Conservation (phyloP, 768 basidiomycete genomes). For the Glaciozyma antarctica region DNA sequence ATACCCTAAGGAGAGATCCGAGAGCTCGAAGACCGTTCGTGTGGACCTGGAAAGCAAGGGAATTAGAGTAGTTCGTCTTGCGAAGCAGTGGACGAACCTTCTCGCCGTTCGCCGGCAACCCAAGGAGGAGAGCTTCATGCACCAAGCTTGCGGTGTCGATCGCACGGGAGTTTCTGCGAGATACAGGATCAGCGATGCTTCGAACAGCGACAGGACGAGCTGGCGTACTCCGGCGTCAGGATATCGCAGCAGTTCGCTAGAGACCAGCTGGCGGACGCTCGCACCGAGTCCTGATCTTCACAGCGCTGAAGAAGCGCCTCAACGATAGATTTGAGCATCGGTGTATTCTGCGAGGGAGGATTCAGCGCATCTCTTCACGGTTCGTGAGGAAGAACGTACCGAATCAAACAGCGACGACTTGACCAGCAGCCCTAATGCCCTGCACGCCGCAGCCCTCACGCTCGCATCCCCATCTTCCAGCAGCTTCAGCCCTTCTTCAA, state of each 20-base stretch:
- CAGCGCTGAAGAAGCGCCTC: not conserved
- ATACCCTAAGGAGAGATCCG: slow-evolving; percentile 3
- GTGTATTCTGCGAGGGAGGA: not conserved
- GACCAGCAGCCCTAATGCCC: not conserved
- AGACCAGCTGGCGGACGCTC: slow-evolving; percentile 5
- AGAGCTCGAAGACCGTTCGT: slow-evolving; percentile 14
- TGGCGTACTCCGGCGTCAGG: not conserved
- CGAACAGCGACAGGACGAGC: no score
- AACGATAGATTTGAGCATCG: not conserved
- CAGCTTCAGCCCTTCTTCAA: not conserved
- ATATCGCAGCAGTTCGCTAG: slow-evolving; percentile 17
- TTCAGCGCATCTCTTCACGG: not conserved
- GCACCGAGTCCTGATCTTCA: not conserved
- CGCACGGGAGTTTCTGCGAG: not conserved
- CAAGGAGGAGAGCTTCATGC: not conserved
- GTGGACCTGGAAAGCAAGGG: not conserved
- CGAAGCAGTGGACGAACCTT: not conserved
- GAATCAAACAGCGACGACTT: not conserved
- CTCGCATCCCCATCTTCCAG: not conserved
- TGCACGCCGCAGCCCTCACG: not conserved
- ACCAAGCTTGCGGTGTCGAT: not conserved
- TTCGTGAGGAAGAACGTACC: not conserved
- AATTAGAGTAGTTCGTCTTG: not conserved
- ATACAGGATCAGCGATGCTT: not conserved
- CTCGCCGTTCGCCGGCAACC: not conserved